Conservation (phyloP, 148 eudicot species). For the Limonium bicolor region DNA sequence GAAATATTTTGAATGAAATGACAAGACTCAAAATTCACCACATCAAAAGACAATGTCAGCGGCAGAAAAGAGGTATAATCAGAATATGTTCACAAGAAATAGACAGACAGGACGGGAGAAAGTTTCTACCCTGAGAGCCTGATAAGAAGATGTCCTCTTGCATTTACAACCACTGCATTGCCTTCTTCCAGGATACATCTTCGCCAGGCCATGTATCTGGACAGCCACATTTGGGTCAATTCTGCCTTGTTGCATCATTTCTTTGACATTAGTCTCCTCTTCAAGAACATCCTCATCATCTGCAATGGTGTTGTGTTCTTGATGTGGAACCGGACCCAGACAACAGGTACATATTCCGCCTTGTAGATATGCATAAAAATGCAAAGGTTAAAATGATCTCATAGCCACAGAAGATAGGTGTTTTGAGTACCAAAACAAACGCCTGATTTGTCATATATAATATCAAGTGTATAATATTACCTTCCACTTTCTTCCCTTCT, state of each 20-base stretch:
- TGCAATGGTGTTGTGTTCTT: constrained; percentile 15
- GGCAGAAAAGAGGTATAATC: neutral
- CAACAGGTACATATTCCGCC: constrained; percentile 32
- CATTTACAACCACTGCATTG: constrained; percentile 4
- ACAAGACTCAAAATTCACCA: no score
- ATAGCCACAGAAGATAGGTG: neutral
- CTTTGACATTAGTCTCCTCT: constrained; percentile 74
- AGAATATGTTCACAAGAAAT: neutral
- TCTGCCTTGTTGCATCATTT: constrained; percentile 33
- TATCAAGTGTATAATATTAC: no score
- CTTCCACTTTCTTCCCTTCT: constrained; percentile 56
- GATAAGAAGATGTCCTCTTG: constrained; percentile 52
- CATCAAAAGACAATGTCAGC: neutral
- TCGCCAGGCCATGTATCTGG: constrained; percentile 81
- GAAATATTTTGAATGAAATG: neutral
- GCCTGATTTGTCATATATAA: no score
- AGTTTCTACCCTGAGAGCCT: constrained; percentile 74
- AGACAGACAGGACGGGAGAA: no score
- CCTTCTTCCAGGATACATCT: constrained; percentile 50
- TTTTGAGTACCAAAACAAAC: neutral
- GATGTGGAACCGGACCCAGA: constrained; percentile 21
- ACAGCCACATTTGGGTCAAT: constrained; percentile 60
- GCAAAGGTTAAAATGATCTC: no score
- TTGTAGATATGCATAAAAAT: constrained; percentile 22
- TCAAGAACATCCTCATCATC: constrained; percentile 77